phyloP scores from a whole-genome alignment of 495 filamentous ascomycete species.

The Hypoxylon fragiforme region DNA sequence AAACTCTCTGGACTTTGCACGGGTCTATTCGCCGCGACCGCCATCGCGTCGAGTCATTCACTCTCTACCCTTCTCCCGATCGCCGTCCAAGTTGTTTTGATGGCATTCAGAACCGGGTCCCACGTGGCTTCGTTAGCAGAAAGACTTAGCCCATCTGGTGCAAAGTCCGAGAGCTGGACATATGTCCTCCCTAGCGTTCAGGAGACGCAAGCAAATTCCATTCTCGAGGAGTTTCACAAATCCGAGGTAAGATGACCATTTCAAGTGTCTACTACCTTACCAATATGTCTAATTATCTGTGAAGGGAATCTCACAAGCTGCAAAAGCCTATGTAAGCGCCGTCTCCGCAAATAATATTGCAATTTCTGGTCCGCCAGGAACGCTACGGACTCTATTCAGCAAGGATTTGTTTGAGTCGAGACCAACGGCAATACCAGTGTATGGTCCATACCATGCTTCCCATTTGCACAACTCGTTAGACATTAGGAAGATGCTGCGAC shows the following conservation, averaged over 20 bases:
- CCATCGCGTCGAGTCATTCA: slow-evolving; percentile 67
- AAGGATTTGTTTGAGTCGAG: slow-evolving; percentile 57
- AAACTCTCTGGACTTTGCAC: slow-evolving; percentile 69
- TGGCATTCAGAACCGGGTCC: slow-evolving; percentile 72
- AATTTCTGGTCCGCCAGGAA: slow-evolving; percentile 76
- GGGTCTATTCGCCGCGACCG: slow-evolving; percentile 71
- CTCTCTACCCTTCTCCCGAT: slow-evolving; percentile 68
- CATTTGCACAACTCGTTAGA: slow-evolving; percentile 69
- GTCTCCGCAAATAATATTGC: slow-evolving; percentile 69
- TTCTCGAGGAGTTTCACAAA: slow-evolving; percentile 56
- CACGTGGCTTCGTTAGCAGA: slow-evolving; percentile 57
- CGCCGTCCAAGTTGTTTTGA: slow-evolving; percentile 68
- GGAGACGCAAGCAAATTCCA: slow-evolving; percentile 47
- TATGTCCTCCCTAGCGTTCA: slow-evolving; percentile 53
- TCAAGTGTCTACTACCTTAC: background rate
- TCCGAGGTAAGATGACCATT: slow-evolving; percentile 43
- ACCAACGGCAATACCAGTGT: slow-evolving; percentile 67
- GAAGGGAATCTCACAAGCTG: slow-evolving; percentile 62
- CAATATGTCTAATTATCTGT: slow-evolving; percentile 11
- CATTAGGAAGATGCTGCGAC: slow-evolving; percentile 60
- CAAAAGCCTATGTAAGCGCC: slow-evolving; percentile 73
- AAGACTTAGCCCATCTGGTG: slow-evolving; percentile 51
- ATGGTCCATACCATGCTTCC: slow-evolving; percentile 78
- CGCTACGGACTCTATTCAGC: slow-evolving; percentile 61
- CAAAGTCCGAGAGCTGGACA: slow-evolving; percentile 60